A percentile compares a stretch with the other conserved stretches of the same genome.
These are phyloP conservation scores for Salvia splendens DNA, from an alignment of 257 asterid genomes.

Conservation along the genomic window DNA sequence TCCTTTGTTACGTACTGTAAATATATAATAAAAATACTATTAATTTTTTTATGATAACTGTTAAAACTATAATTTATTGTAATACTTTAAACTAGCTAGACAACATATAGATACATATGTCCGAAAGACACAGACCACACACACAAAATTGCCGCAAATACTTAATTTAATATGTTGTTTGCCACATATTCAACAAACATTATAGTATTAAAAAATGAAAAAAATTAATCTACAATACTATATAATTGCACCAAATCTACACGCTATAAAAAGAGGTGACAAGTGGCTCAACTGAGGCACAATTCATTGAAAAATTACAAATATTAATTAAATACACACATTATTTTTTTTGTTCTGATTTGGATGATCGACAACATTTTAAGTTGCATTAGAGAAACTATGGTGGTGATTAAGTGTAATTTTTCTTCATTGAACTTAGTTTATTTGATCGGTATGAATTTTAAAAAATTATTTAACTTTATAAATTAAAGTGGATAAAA, in stretches of 20 bases:
- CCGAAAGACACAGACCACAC: background rate
- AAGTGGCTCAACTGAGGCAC: constrained; percentile 34
- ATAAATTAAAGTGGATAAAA: too few relatives aligned
- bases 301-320: background rate
- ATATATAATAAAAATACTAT: background rate
- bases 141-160: background rate
- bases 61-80: background rate
- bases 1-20: constrained; percentile 12
- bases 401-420: too few relatives aligned
- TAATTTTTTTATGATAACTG: background rate
- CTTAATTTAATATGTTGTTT: background rate
- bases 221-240: background rate
- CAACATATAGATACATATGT: constrained; percentile 3
- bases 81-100: background rate
- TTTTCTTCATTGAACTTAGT: too few relatives aligned
- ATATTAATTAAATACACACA: background rate
- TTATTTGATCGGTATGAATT: too few relatives aligned
- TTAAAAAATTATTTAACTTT: too few relatives aligned
- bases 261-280: constrained; percentile 39
- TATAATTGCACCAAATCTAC: constrained; percentile 20
- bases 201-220: background rate
- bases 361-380: too few relatives aligned
- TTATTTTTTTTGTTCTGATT: too few relatives aligned
- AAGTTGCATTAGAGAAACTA: too few relatives aligned
- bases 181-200: constrained; percentile 5